Conservation (phyloP, 306 rosid species). For the Rosa lucieae region DNA sequence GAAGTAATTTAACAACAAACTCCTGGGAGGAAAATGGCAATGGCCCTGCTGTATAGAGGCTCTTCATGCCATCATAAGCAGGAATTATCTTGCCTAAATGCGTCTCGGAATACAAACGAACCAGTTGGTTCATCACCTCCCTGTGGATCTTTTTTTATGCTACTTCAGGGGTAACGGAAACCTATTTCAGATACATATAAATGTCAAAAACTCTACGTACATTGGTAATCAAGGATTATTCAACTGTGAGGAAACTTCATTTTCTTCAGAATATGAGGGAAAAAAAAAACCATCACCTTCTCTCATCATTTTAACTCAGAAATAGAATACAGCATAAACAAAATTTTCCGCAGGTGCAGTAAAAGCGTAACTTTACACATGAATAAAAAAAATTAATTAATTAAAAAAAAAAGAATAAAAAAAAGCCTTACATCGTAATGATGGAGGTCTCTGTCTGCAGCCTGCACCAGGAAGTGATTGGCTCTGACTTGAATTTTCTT, state of each 20-base stretch:
- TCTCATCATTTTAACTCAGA: too few species aligned
- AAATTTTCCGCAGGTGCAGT: background rate
- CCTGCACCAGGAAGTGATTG: constrained; percentile 52
- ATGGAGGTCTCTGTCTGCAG: constrained; percentile 33
- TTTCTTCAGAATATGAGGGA: too few species aligned
- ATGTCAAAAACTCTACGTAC: background rate
- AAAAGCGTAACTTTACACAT: background rate
- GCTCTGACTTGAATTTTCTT: constrained; percentile 37
- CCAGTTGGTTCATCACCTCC: constrained; percentile 26
- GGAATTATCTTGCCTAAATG: constrained; percentile 35
- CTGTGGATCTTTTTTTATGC: constrained; percentile 44
- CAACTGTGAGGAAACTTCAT: too few species aligned
- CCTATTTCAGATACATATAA: constrained; percentile 32
- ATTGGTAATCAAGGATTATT: too few species aligned
- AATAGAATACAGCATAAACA: too few species aligned
- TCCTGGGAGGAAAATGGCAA: constrained; percentile 59
- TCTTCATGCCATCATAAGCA: constrained; percentile 72
- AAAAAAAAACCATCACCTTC: too few species aligned
- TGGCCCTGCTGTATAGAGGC: constrained; percentile 45
- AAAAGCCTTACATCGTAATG: constrained; percentile 56
- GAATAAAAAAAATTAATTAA: too few species aligned
- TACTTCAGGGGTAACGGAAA: constrained; percentile 54
- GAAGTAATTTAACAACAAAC: constrained; percentile 37
- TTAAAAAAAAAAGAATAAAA: background rate
- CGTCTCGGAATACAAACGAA: background rate